phyloP scores from a whole-genome alignment of 495 filamentous ascomycete genomes.

The Tuber microsphaerosporum region DNA sequence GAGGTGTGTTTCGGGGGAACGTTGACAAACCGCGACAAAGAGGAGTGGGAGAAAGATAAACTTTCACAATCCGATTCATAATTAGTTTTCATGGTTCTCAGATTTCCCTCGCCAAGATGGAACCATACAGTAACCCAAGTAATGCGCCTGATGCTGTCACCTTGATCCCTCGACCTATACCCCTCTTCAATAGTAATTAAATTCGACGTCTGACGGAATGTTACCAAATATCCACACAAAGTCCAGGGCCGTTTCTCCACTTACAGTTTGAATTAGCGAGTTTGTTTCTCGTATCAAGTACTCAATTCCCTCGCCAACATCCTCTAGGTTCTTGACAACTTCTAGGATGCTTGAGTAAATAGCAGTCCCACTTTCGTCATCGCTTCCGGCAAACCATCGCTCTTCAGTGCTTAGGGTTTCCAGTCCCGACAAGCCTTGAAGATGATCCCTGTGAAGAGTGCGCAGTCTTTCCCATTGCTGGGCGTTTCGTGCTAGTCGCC shows the following conservation, averaged over 20 bases:
- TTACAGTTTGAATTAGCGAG: background rate
- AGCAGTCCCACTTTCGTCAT: background rate
- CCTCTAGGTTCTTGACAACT: background rate
- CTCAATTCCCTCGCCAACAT: background rate
- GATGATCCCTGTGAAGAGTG: background rate
- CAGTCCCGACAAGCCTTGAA: background rate
- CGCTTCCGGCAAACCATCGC: background rate
- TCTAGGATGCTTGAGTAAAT: background rate
- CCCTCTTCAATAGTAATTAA: conserved; percentile 39
- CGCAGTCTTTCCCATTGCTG: conserved; percentile 2
- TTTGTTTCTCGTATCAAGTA: background rate
- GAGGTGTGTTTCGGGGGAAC: background rate
- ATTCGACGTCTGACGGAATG: conserved; percentile 16
- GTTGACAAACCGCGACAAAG: conserved; percentile 29
- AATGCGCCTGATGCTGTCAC: conserved; percentile 31
- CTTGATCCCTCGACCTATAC: conserved; percentile 30
- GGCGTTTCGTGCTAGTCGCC: background rate
- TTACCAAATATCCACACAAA: background rate
- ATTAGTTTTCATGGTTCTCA: background rate
- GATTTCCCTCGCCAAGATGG: too few relatives aligned
- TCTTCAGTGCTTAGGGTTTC: background rate
- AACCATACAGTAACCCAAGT: conserved; percentile 36
- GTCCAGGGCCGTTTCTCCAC: background rate
- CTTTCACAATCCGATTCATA: conserved; percentile 8
- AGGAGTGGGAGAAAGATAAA: conserved; percentile 35